Evolutionary conservation across 164 flowering plant genomes (phyloP).

Genomic region (Vitis labrusca): DNA sequence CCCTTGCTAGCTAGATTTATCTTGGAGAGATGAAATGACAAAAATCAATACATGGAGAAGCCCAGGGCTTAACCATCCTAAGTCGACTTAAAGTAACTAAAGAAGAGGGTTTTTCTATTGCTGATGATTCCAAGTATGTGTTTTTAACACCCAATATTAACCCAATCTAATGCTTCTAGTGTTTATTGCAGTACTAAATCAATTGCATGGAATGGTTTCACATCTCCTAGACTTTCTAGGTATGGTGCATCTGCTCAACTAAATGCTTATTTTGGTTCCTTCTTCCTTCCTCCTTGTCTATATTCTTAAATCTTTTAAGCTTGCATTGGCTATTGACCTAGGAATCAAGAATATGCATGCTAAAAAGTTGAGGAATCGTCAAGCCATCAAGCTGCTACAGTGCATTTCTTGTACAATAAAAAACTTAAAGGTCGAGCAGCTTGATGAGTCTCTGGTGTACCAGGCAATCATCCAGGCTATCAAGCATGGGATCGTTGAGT

Average conservation of each 20-base stretch:
- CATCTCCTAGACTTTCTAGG: not conserved
- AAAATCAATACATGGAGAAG: too few relatives aligned
- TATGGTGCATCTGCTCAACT: not conserved
- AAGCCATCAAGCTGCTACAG: conserved; percentile 10
- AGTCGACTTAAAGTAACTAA: too few relatives aligned
- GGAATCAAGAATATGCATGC: conserved; percentile 13
- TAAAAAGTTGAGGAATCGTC: conserved; percentile 12
- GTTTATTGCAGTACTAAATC: not conserved
- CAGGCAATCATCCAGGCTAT: conserved; percentile 17
- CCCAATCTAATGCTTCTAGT: too few relatives aligned
- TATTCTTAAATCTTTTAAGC: not conserved
- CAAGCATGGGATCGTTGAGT: conserved; percentile 24
- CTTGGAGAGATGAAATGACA: too few relatives aligned
- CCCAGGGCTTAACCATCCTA: too few relatives aligned
- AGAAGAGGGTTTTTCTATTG: too few relatives aligned
- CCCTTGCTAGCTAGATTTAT: too few relatives aligned
- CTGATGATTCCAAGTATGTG: too few relatives aligned
- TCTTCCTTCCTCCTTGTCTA: not conserved
- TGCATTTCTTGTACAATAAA: not conserved
- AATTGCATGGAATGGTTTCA: not conserved
- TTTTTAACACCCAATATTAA: too few relatives aligned
- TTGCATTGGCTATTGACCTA: not conserved
- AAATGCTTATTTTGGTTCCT: not conserved
- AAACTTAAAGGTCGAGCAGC: not conserved
- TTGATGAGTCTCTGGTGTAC: not conserved